Base-by-base conservation (phyloP, 2,329 filamentous ascomycete genomes). In the Akanthomyces dipterigenus region DNA sequence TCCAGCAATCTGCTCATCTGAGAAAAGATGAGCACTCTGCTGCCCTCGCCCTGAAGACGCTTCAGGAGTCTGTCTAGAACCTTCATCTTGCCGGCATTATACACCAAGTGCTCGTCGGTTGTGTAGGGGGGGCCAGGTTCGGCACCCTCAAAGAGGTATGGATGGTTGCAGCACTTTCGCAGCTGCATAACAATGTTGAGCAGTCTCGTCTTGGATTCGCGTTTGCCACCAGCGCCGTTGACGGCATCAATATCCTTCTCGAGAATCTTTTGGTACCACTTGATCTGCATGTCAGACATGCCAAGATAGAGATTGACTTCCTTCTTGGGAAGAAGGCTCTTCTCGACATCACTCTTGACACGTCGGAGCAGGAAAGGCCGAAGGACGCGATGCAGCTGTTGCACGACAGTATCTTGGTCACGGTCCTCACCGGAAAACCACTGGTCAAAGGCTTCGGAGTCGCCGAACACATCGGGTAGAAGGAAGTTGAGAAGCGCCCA, bases 141-240 rank as follows among this genome's bases (percentile, higher is more conserved):
- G 11, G 95, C 95, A 60, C 95, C 95, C 72, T 99, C 95, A 67
- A 99, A 99, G 1, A 99, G 85, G 69, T 99, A 99, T 0, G 95
- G 95, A 71, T 99, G 95, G 69, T 99, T 99, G 75, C 95, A 99
- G 77, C 95, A 99, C 76, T 99, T 99, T 69, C 95, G 89, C 65
- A 99, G 84, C 76, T 99, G 95, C 95, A 99, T 99, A 68, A 99
- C 95, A 71, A 99, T 99, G 76, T 99, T 99, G 65, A 99, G 82
- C 24, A 99, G 83, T 65, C 95, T 87, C 1, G 95, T 99, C 79
- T 99, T 99, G 36, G 93, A 98, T 76, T 99, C 95, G 63, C 93
- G 89, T 77, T 97, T 99, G 55, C 95, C 95, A 65, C 89, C 91
- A 34, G 93, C 95, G 64, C 95, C 95, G 67, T 99, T 99, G 69